Base-by-base conservation (phyloP, 805 yeast species). In the Hagleromyces aurorensis region DNA sequence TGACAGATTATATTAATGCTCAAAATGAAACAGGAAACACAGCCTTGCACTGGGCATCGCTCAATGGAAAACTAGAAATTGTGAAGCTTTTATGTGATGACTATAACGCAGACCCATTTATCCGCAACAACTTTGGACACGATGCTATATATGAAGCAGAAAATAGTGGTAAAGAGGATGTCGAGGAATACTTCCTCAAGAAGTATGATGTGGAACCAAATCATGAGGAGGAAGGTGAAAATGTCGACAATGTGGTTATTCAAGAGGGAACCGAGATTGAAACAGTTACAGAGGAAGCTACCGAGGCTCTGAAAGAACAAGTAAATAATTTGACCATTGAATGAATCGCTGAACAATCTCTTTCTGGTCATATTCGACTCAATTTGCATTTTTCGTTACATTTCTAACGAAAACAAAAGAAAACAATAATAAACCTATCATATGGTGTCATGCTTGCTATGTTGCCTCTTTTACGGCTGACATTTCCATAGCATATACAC, bases 31-130 rank as follows among this genome's bases (percentile, higher is more conserved):
- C 80, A 13, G 98, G 97, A 2, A 91, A 91, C 55, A 87, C 98
- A 0, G 81, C 97, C 1, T 65, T 91, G 40, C 97, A 91, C 55
- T 91, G 99, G 99, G 96, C 97, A 1, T 70, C 94, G 1, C 70
- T 75, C 41, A 86, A 83, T 47, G 97, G 96, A 1, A 86, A 86
- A 46, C 55, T 84, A 34, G 76, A 70, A 3, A 62, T 78, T 6
- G 89, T 84, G 13, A 59, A 79, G 52, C 46, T 72, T 8, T 61
- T 91, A 24, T 77, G 89, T 55, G 89, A 81, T 13, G 67, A 72
- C 34, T 81, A 72, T 43, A 69, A 70, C 4, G 94, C 86, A 1
- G 95, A 89, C 53, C 87, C 94, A 6, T 81, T 82, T 46, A 48
- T 71, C 20, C 80, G 78, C 56, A 91, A 91, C 59, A 49, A 61